phyloP scores from a whole-genome alignment of 1,139 yeast genomes.

The Dujonia santamariae region DNA sequence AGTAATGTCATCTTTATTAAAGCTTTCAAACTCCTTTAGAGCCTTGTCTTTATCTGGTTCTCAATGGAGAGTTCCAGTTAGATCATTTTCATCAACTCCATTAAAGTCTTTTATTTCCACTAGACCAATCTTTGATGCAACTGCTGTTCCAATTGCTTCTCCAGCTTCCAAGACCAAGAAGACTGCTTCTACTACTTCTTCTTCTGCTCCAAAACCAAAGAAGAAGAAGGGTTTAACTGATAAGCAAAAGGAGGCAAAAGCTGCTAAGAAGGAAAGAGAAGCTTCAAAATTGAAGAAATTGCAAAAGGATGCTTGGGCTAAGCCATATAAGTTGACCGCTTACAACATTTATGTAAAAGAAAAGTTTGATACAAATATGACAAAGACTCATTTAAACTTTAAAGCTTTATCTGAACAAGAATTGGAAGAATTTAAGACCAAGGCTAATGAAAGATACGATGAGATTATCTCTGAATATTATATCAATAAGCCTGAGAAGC shows the following conservation, averaged over 20 bases:
- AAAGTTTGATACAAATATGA: constrained; percentile 12
- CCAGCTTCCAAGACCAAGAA: background rate
- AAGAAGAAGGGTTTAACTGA: constrained; percentile 3
- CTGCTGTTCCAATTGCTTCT: background rate
- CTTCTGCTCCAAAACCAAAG: background rate
- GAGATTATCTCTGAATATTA: constrained; percentile 20
- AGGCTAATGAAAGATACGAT: constrained; percentile 28
- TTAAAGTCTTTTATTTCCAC: background rate
- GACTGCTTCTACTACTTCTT: background rate
- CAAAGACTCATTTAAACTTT: constrained; percentile 23
- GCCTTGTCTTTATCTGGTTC: no score
- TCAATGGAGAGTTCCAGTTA: no score
- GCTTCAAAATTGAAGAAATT: constrained; percentile 18
- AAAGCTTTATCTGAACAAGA: constrained; percentile 23
- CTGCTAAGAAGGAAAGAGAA: constrained; percentile 13
- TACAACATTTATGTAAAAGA: constrained; percentile 29
- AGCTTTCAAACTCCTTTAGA: no score
- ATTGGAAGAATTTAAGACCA: constrained; percentile 19
- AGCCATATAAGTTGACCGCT: constrained; percentile 24
- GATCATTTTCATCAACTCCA: no score
- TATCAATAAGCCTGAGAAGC: constrained; percentile 34
- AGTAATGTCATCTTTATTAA: no score
- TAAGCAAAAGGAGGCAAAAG: constrained; percentile 13
- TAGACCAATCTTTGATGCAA: background rate
- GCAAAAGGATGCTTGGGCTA: constrained; percentile 25